Conservation (phyloP, 2,329 filamentous ascomycete genomes). For the Aureobasidium sp. region DNA sequence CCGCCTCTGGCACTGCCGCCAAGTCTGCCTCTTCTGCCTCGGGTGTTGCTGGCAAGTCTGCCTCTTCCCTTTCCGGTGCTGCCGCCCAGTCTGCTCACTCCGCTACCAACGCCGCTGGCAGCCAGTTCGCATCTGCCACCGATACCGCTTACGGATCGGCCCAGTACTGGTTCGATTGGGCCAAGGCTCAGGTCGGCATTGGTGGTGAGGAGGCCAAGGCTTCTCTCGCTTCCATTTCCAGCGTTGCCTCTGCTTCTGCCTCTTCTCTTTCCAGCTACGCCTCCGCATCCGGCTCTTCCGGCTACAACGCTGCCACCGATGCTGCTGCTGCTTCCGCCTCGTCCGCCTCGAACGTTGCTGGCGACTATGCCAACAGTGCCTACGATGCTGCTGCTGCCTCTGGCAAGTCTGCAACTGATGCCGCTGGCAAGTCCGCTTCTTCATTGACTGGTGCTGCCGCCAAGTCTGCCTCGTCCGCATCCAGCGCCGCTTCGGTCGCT, state of each 20-base stretch:
- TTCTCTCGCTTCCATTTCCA: slow-evolving; percentile 28
- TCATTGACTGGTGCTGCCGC: slow-evolving; percentile 18
- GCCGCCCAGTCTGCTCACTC: slow-evolving; percentile 31
- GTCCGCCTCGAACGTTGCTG: slow-evolving; percentile 45
- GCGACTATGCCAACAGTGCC: slow-evolving; percentile 35
- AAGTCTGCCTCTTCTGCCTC: slow-evolving; percentile 34
- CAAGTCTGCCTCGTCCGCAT: slow-evolving; percentile 21
- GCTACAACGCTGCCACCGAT: background rate
- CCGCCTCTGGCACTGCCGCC: slow-evolving; percentile 28
- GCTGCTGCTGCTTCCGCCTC: slow-evolving; percentile 17
- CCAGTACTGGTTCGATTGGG: slow-evolving; percentile 32
- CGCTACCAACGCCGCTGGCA: slow-evolving; percentile 51
- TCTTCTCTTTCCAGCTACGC: slow-evolving; percentile 18
- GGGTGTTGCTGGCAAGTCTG: slow-evolving; percentile 47
- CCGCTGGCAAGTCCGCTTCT: slow-evolving; percentile 45
- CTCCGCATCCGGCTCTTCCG: slow-evolving; percentile 23
- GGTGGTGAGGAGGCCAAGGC: slow-evolving; percentile 30
- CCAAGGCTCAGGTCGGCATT: slow-evolving; percentile 38
- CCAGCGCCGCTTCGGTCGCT: slow-evolving; percentile 14
- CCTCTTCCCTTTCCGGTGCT: slow-evolving; percentile 26
- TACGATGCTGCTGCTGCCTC: slow-evolving; percentile 32
- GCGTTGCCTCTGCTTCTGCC: slow-evolving; percentile 20
- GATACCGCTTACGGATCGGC: slow-evolving; percentile 43
- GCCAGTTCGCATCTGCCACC: slow-evolving; percentile 68
- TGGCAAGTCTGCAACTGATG: slow-evolving; percentile 34